These are phyloP conservation scores for Myochromella boudieri DNA, from an alignment of 768 basidiomycete species.

Conservation along the genomic window DNA sequence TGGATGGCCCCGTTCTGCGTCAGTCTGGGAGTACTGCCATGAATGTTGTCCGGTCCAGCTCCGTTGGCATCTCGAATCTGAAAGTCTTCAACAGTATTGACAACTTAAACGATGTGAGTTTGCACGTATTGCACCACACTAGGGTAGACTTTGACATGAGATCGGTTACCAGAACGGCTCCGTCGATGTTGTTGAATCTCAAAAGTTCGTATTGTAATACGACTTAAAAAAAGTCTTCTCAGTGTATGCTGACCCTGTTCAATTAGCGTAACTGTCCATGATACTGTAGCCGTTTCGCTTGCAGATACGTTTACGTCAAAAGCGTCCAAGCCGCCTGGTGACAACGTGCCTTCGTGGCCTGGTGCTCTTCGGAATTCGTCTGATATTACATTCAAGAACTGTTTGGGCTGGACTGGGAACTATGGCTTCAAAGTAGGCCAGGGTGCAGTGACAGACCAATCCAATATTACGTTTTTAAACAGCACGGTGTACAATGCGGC, in stretches of 20 bases:
- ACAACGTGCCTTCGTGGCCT: constrained; percentile 7
- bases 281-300: constrained; percentile 12
- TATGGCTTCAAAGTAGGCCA: constrained; percentile 21
- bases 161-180: constrained; percentile 13
- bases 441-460: constrained; percentile 14
- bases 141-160: background rate
- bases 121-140: too few species aligned
- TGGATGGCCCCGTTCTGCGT: constrained; percentile 16
- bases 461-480: constrained; percentile 13
- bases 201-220: constrained; percentile 10
- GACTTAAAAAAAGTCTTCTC: background rate
- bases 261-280: constrained; percentile 14
- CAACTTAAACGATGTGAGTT: constrained; percentile 14
- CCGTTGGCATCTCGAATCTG: constrained; percentile 10
- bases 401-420: constrained; percentile 16
- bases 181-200: constrained; percentile 17
- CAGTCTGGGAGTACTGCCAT: constrained; percentile 16
- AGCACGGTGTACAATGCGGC: constrained; percentile 18
- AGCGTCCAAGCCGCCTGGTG: constrained; percentile 11
- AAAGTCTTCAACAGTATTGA: constrained; percentile 18
- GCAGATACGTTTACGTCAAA: constrained; percentile 17
- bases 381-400: constrained; percentile 15
- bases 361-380: constrained; percentile 6
- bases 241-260: background rate
- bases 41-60: constrained; percentile 14